phyloP scores from a whole-genome alignment of 441 rosid genomes.

The Erodium chrysanthum region DNA sequence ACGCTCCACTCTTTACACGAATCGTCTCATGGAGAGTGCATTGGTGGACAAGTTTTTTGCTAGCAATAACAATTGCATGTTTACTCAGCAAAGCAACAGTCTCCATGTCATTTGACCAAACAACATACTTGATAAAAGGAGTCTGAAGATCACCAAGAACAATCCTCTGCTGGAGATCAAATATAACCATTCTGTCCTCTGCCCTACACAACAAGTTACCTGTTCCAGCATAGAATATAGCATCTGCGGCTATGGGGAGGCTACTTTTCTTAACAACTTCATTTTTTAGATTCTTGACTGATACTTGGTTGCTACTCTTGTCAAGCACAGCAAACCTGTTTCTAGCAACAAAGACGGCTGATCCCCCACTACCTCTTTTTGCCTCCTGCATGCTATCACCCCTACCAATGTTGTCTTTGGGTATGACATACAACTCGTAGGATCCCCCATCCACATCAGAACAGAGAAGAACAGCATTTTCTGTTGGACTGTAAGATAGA shows the following conservation, averaged over 20 bases:
- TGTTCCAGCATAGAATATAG: conserved; percentile 75
- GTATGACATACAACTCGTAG: conserved; percentile 66
- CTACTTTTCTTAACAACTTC: conserved; percentile 58
- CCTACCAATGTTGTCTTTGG: conserved; percentile 57
- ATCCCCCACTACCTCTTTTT: conserved; percentile 63
- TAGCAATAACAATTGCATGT: conserved; percentile 65
- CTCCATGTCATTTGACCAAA: conserved; percentile 86
- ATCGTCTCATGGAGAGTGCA: conserved; percentile 77
- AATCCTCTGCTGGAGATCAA: conserved; percentile 72
- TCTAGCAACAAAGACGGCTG: conserved; percentile 68
- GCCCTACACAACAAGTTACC: conserved; percentile 70
- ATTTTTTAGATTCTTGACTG: conserved; percentile 10
- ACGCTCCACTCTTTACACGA: conserved; percentile 79
- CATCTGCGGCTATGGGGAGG: conserved; percentile 60
- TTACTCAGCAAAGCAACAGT: conserved; percentile 79
- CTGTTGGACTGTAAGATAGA: conserved; percentile 76
- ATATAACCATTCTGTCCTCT: conserved; percentile 63
- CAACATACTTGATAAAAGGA: conserved; percentile 59
- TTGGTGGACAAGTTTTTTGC: conserved; percentile 61
- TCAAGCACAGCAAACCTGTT: conserved; percentile 76
- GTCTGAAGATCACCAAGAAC: conserved; percentile 75
- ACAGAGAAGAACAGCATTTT: conserved; percentile 67
- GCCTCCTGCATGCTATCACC: conserved; percentile 66
- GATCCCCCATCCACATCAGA: conserved; percentile 85
- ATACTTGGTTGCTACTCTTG: conserved; percentile 25